A percentile compares a stretch with the other conserved stretches of the same genome.
These are phyloP conservation scores for Pseudogymnoascus sp. DNA, from an alignment of 2,329 filamentous ascomycete genomes.

Conservation along the genomic window DNA sequence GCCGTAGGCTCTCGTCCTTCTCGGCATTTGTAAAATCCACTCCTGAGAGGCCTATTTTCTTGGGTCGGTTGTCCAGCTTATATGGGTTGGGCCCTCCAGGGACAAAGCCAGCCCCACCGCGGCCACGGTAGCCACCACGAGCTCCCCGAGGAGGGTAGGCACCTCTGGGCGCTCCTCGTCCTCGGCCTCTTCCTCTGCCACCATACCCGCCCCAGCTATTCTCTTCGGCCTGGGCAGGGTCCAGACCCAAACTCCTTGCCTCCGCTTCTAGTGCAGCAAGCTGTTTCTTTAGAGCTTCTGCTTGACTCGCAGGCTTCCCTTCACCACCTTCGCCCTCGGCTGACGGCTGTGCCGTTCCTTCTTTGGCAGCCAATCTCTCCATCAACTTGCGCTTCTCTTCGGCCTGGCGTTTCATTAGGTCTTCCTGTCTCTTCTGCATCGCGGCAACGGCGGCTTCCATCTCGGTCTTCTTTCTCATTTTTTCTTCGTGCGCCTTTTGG, in stretches of 20 bases:
- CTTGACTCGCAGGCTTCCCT: slow-evolving; percentile 38
- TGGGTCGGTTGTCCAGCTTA: slow-evolving; percentile 69
- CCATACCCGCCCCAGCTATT: slow-evolving; percentile 35
- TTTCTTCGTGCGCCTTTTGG: slow-evolving; percentile 61
- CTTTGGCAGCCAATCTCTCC: slow-evolving; percentile 53
- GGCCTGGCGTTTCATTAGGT: slow-evolving; percentile 54
- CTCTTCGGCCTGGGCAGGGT: slow-evolving; percentile 42
- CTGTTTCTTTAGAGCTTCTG: slow-evolving; percentile 61
- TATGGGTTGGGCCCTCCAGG: slow-evolving; percentile 38
- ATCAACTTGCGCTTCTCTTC: slow-evolving; percentile 56
- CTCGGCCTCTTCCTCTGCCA: slow-evolving; percentile 34
- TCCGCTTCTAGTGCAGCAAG: slow-evolving; percentile 67
- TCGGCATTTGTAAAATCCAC: slow-evolving; percentile 54
- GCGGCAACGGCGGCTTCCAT: slow-evolving; percentile 55
- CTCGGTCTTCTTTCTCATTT: slow-evolving; percentile 53
- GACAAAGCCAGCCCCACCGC: slow-evolving; percentile 33
- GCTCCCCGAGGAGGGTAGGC: slow-evolving; percentile 31
- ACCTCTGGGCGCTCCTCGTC: slow-evolving; percentile 30
- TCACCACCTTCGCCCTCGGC: slow-evolving; percentile 21
- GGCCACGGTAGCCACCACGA: slow-evolving; percentile 35
- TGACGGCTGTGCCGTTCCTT: slow-evolving; percentile 22
- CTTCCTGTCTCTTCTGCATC: slow-evolving; percentile 56
- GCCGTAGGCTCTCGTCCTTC: slow-evolving; percentile 61
- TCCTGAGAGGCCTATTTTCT: slow-evolving; percentile 56
- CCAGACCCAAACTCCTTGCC: slow-evolving; percentile 60